Evolutionary conservation across 305 asterid genomes (phyloP), one percentile per base, ranked within the genome.

Genomic region (Solanum hybrid): DNA sequence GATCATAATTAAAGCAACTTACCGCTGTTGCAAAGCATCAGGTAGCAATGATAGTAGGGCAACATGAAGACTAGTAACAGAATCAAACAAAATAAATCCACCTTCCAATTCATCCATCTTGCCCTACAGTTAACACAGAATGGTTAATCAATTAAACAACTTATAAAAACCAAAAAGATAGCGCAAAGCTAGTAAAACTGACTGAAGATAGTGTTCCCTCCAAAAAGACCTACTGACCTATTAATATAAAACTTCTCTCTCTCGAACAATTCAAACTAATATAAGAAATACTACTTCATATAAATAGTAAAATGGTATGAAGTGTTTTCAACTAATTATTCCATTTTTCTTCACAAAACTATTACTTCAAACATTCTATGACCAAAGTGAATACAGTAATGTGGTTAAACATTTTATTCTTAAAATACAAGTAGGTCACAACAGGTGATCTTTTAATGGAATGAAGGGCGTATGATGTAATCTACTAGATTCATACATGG

Each of bases 61-160:
- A 97, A 92, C 98, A 97, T 93, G 95, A 97, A 97, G 89, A 96
- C 99, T 79, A 97, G 95, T 88, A 97, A 91, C 95, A 94, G 81
- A 89, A 97, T 97, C 92, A 97, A 92, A 92, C 98, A 96, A 93
- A 95, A 96, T 92, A 97, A 92, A 93, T 97, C 99, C 95, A 96
- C 94, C 98, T 96, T 97, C 99, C 99, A 97, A 90, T 96, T 97
- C 92, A 95, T 90, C 99, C 99, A 96, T 92, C 99, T 96, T 9
- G 98, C 98, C 98, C 99, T 97, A 91, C 94, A 94, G 51, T 36
- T 36, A 79, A 89, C 73, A 91, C 32, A 32, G 86, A 90, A 88
- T 60, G 4, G 20, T 46, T 82, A 27, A 82, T 46, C 27, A 40
- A 80, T 29, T 29, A 82, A 82, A 51, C 31, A 85, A 60, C 46